These are phyloP conservation scores for Rosa hybrid DNA, from an alignment of 331 rosid genomes.

Conservation along the genomic window DNA sequence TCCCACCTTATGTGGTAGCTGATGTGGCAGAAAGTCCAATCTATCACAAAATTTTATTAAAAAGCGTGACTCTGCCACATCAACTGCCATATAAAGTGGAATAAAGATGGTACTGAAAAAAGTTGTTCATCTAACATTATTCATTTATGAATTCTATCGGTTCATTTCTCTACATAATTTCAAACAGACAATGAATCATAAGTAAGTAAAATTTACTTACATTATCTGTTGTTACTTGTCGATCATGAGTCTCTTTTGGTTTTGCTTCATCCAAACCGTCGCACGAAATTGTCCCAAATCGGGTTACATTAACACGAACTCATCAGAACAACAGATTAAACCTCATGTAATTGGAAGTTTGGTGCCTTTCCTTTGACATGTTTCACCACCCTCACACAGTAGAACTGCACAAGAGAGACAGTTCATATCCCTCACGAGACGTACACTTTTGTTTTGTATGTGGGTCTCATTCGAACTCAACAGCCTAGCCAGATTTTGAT, in stretches of 20 bases:
- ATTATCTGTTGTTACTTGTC: neutral
- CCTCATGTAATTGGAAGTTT: neutral
- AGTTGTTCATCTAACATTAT: too few species aligned
- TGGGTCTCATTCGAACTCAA: constrained; percentile 1
- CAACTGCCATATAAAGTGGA: too few species aligned
- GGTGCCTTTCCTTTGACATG: neutral
- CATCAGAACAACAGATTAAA: neutral
- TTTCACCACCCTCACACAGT: neutral
- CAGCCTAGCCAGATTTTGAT: neutral
- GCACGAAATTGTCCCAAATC: neutral
- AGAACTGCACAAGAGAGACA: constrained; percentile 4
- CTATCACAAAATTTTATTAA: too few species aligned
- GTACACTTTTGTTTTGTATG: neutral
- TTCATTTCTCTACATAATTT: neutral
- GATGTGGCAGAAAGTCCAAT: too few species aligned
- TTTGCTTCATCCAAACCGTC: neutral
- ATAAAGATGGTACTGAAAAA: too few species aligned
- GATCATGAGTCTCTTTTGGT: neutral
- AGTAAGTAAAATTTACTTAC: neutral
- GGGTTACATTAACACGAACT: neutral
- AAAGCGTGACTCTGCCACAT: too few species aligned
- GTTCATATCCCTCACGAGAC: neutral
- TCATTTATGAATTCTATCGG: too few species aligned
- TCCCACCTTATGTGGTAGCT: too few species aligned
- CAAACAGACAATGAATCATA: too few species aligned